Percentiles rank a stretch among this genome's conserved stretches.
These are phyloP conservation scores for Cladosporium phlei DNA, from an alignment of 2,329 filamentous ascomycete genomes.

Conservation along the genomic window DNA sequence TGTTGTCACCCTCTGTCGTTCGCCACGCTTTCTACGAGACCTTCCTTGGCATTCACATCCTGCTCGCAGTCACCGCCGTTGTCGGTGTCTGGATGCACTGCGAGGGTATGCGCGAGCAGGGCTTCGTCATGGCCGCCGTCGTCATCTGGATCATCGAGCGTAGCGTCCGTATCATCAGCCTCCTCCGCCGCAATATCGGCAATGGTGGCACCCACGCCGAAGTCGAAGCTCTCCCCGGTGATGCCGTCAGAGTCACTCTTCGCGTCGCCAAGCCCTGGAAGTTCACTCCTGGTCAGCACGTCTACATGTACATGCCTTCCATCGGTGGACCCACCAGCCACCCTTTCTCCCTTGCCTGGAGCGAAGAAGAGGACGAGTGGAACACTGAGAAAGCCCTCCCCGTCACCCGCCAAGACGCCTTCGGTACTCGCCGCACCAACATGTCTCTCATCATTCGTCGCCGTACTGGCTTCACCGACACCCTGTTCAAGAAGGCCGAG, in stretches of 20 bases:
- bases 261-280: constrained; percentile 72
- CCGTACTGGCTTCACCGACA: constrained; percentile 81
- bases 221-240: constrained; percentile 70
- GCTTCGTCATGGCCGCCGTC: constrained; percentile 58
- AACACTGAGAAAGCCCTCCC: constrained; percentile 42
- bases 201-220: constrained; percentile 63
- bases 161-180: constrained; percentile 51
- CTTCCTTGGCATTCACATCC: constrained; percentile 69
- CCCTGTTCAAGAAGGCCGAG: constrained; percentile 67
- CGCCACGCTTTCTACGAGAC: constrained; percentile 76
- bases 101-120: constrained; percentile 52
- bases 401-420: constrained; percentile 49
- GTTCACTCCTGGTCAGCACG: constrained; percentile 70
- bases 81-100: constrained; percentile 65
- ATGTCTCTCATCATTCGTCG: constrained; percentile 83
- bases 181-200: constrained; percentile 64
- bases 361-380: constrained; percentile 53
- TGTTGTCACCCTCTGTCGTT: constrained; percentile 66
- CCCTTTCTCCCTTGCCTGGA: constrained; percentile 76
- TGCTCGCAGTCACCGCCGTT: constrained; percentile 55
- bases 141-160: constrained; percentile 66
- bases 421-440: constrained; percentile 46
- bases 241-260: constrained; percentile 68
- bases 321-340: constrained; percentile 71
- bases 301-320: constrained; percentile 71